Conservation (phyloP, 2,329 filamentous ascomycete genomes). For the Uncinocarpus reesii region DNA sequence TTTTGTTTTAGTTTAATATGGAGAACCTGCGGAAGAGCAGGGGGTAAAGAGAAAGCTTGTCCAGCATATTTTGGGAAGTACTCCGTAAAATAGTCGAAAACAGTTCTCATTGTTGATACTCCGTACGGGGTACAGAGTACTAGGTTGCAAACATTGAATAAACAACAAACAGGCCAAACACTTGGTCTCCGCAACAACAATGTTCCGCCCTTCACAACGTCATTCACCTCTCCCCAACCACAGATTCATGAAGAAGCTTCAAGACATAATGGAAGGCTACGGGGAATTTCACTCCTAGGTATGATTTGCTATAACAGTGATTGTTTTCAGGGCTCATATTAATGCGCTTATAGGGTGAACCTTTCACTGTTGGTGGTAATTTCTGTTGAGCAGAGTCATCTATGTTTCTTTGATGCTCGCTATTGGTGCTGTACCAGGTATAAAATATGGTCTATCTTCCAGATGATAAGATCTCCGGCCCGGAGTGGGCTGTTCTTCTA, state of each 20-base stretch:
- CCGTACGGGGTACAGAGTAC: background rate
- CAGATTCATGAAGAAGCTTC: no score
- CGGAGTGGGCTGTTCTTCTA: conserved; percentile 16
- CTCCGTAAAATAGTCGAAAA: no score
- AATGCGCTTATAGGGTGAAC: background rate
- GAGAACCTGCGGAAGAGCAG: no score
- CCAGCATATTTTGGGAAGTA: no score
- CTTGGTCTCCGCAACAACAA: background rate
- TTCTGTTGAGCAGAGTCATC: background rate
- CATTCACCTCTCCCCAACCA: background rate
- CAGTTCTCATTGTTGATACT: no score
- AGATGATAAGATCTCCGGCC: conserved; percentile 5
- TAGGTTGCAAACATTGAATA: no score
- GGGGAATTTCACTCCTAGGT: no score
- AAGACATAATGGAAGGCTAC: no score
- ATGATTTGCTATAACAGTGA: background rate
- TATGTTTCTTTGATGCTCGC: background rate
- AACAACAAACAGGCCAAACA: background rate
- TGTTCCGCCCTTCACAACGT: background rate
- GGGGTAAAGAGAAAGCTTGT: no score
- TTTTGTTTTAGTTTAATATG: no score
- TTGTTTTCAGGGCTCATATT: background rate
- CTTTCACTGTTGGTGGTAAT: background rate
- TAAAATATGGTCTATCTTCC: conserved; percentile 5
- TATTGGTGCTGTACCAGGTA: background rate